Evolutionary conservation across 2,329 filamentous ascomycete species (phyloP).

Genomic region (Trichoderma sp.): DNA sequence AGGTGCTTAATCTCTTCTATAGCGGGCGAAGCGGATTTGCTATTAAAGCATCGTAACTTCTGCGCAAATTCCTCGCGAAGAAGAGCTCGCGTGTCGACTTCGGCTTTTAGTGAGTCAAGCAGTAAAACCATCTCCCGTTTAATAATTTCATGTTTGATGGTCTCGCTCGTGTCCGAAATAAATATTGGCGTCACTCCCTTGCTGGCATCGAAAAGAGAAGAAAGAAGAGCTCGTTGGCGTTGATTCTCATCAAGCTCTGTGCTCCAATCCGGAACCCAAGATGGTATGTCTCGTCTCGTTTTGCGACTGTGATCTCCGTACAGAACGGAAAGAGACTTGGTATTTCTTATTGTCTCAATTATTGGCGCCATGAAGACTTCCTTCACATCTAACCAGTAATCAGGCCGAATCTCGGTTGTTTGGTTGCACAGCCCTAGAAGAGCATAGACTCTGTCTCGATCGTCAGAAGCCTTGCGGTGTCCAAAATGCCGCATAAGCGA

Average conservation of each 20-base stretch:
- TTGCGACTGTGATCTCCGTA: neutral
- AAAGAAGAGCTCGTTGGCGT: neutral
- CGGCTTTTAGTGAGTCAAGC: neutral
- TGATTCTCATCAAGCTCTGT: neutral
- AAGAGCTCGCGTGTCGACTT: neutral
- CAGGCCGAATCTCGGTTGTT: neutral
- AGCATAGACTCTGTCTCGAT: neutral
- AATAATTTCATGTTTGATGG: neutral
- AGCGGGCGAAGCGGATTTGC: fast-evolving
- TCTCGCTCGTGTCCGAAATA: neutral
- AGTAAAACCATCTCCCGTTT: neutral
- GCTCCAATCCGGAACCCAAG: neutral
- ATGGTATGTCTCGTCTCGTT: neutral
- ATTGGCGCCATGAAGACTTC: neutral
- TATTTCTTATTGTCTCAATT: neutral
- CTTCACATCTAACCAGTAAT: neutral
- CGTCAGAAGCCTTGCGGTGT: neutral
- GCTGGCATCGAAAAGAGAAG: neutral
- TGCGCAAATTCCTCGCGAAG: neutral
- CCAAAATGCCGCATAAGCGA: neutral
- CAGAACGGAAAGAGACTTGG: neutral
- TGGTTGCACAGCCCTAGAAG: neutral
- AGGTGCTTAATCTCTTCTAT: neutral
- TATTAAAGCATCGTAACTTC: neutral
- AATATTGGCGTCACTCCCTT: neutral